phyloP scores from a whole-genome alignment of 495 filamentous ascomycete species.

The Aspergillus affinis region DNA sequence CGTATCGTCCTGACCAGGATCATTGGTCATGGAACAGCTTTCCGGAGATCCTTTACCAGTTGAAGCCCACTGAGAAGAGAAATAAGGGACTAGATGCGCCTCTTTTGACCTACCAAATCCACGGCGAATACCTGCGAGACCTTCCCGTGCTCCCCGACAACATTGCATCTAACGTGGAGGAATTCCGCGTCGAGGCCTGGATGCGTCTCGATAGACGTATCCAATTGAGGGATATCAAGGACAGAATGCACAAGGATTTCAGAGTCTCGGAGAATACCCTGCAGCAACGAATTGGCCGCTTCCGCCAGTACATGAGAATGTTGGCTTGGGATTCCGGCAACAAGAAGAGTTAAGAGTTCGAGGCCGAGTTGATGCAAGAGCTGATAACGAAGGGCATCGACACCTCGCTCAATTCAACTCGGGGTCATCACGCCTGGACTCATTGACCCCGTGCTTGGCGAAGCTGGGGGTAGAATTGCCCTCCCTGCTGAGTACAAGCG shows the following conservation, averaged over 20 bases:
- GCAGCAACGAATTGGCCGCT: slow-evolving; percentile 19
- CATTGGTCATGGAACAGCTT: slow-evolving; percentile 20
- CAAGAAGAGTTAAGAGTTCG: slow-evolving; percentile 12
- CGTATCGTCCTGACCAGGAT: slow-evolving; percentile 13
- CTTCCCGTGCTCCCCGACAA: slow-evolving; percentile 22
- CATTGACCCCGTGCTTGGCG: slow-evolving; percentile 20
- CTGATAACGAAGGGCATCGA: slow-evolving; percentile 12
- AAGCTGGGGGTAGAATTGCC: slow-evolving; percentile 17
- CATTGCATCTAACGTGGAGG: slow-evolving; percentile 22
- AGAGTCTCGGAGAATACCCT: slow-evolving; percentile 16
- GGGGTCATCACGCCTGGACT: slow-evolving; percentile 33
- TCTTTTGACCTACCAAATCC: slow-evolving; percentile 12
- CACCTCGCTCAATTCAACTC: slow-evolving; percentile 21
- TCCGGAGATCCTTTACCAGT: slow-evolving; percentile 21
- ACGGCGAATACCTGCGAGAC: slow-evolving; percentile 12
- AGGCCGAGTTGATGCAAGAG: slow-evolving; percentile 1
- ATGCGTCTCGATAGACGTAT: slow-evolving; percentile 23
- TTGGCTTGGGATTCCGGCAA: slow-evolving; percentile 25
- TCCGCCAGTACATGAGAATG: slow-evolving; percentile 18
- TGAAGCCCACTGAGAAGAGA: slow-evolving; percentile 8
- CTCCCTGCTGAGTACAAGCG: slow-evolving; percentile 6
- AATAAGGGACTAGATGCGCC: slow-evolving; percentile 1
- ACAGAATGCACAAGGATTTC: slow-evolving; percentile 18
- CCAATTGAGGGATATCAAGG: slow-evolving; percentile 19
- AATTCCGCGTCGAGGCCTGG: slow-evolving; percentile 28